Base-by-base conservation (phyloP, 345 rosid species). In the Salix exigua region DNA sequence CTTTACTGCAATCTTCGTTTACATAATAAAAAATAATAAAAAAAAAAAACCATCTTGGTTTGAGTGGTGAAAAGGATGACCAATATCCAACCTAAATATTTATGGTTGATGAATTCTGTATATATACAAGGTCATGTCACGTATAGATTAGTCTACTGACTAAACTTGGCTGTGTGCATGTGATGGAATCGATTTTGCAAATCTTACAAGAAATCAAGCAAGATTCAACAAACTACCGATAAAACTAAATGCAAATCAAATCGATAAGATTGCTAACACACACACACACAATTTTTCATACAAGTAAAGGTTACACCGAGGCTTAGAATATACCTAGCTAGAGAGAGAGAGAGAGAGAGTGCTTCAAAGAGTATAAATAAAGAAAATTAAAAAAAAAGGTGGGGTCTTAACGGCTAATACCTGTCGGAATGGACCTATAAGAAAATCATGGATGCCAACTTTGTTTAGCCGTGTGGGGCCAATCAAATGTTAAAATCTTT, bases 331-430 rank as follows among this genome's bases (percentile, higher is more conserved):
- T 33, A 1, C 25, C 17, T 40, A 40, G 12, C 9, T 1, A 40
- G 44, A 46, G 50, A 3, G 4, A 44, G 4, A 44, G 50, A 46
- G 50, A 17, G 19, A 3, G 33, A 3, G 4, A 31, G 33, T 50
- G 55, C 21, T 50, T 55, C 25, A 2, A 9, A 40, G 3, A 40
- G 44, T 40, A 30, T 30, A 30, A 3, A 30, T 28, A 40, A 9
- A 40, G 9, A 38, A 13, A 31, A 66, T 26, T 40, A 33, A 1
- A 48, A 42, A 19, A n/a, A 10, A n/a, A 68, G 37, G 79, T 80
- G 82, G 85, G 86, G 84, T 63, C 86, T 31, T 11, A 76, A 87
- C 70, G 87, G 88, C 83, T 84, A 88, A 82, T 82, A 81, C 72
- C 81, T 85, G 90, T 88, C 86, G 84, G 84, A 74, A 71, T 71